Percentiles rank a stretch among this genome's conserved stretches.
Conservation (phyloP, 2,329 filamentous ascomycete species). For the Acephala macrosclerotiorum region DNA sequence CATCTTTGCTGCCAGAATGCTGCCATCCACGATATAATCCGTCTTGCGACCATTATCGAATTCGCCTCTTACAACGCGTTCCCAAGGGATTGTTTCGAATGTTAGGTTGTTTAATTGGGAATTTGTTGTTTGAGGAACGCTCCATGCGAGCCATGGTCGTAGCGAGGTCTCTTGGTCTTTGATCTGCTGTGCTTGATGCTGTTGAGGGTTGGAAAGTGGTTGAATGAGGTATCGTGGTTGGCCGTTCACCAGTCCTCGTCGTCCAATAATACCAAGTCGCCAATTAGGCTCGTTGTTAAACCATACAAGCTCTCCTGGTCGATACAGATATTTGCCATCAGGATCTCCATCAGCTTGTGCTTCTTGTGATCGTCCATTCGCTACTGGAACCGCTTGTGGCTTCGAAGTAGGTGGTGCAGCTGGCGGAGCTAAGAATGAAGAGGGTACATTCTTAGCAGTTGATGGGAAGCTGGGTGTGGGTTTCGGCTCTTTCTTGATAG, state of each 20-base stretch:
- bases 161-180: conserved; percentile 53
- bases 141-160: conserved; percentile 66
- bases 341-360: conserved; percentile 57
- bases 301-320: conserved; percentile 64
- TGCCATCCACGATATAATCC: conserved; percentile 61
- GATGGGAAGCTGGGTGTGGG: background rate
- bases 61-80: conserved; percentile 49
- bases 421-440: conserved; percentile 6
- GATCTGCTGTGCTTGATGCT: conserved; percentile 48
- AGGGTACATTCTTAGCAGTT: background rate
- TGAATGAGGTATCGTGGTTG: conserved; percentile 53
- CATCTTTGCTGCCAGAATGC: conserved; percentile 62
- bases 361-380: conserved; percentile 45
- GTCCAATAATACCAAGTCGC: conserved; percentile 59
- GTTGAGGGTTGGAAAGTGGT: conserved; percentile 55
- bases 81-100: conserved; percentile 61
- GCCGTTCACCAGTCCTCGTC: conserved; percentile 49
- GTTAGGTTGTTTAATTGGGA: conserved; percentile 48
- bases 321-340: conserved; percentile 54
- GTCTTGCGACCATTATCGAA: conserved; percentile 50
- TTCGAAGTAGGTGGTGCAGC: conserved; percentile 18
- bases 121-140: conserved; percentile 58
- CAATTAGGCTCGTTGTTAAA: conserved; percentile 59
- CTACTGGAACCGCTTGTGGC: conserved; percentile 12
- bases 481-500: conserved; percentile 3